phyloP scores from a whole-genome alignment of 345 rosid genomes.

The Erodium maritimum region DNA sequence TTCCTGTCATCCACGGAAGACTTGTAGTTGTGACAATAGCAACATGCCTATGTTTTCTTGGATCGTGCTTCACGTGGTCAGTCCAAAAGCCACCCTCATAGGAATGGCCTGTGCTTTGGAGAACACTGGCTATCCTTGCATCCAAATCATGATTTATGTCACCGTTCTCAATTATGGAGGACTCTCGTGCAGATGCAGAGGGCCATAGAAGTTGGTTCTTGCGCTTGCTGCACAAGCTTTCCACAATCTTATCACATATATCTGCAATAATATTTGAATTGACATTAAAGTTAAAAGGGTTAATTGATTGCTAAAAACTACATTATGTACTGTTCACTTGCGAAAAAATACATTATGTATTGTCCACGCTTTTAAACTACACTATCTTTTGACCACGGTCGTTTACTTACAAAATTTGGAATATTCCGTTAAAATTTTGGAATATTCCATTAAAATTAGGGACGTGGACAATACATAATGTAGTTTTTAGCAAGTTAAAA shows the following conservation, averaged over 20 bases:
- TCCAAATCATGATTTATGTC: slow-evolving; percentile 60
- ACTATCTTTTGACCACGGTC: too few relatives aligned
- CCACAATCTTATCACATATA: slow-evolving; percentile 71
- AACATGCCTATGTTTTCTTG: slow-evolving; percentile 65
- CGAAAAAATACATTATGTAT: too few relatives aligned
- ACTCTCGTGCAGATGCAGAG: slow-evolving; percentile 50
- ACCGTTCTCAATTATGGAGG: slow-evolving; percentile 40
- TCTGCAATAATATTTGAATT: slow-evolving; percentile 34
- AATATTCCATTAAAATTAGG: too few relatives aligned
- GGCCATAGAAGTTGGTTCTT: slow-evolving; percentile 53
- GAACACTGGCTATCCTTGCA: slow-evolving; percentile 78
- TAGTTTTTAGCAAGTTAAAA: too few relatives aligned
- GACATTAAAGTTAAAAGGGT: background rate
- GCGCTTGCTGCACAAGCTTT: slow-evolving; percentile 68
- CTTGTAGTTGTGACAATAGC: slow-evolving; percentile 96
- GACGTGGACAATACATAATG: too few relatives aligned
- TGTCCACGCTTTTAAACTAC: too few relatives aligned
- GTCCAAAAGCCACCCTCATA: slow-evolving; percentile 89
- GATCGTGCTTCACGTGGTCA: slow-evolving; percentile 42
- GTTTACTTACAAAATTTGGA: too few relatives aligned
- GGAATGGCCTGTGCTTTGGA: slow-evolving; percentile 89
- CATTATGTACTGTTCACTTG: too few relatives aligned
- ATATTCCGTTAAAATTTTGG: too few relatives aligned
- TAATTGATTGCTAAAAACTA: too few relatives aligned
- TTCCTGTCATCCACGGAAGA: slow-evolving; percentile 99